Base-by-base conservation (phyloP, 1,284 basidiomycete species). In the Earliella scabrosa region DNA sequence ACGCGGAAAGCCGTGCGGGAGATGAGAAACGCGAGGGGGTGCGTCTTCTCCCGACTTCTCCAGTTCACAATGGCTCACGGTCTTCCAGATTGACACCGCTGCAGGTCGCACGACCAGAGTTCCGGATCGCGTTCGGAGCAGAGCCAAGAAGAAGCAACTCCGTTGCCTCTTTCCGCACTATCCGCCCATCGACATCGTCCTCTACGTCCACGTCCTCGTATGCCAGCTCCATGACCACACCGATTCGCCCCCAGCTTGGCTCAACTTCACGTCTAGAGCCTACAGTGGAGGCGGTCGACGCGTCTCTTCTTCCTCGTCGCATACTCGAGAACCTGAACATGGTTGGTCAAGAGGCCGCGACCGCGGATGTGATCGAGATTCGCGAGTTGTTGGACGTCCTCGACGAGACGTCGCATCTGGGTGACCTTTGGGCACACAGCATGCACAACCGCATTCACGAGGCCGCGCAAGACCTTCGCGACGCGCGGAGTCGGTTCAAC, bases 11-110 rank as follows among this genome's bases (percentile, higher is more conserved):
- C 73, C 4, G 77, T 85, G 21, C 78, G 82, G 26, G 80, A 84
- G 60, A 68, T 86, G 68, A 81, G 82, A 47, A 91, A 91, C 67
- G 76, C 82, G 9, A 74, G 86, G 74, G 88, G 88, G 86, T 90
- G 64, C 34, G 83, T 74, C 29, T 50, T 31, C 31, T 36, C 50
- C 6, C 48, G 10, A 18, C 47, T 29, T 41, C 11, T 38, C 7
- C 7, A 13, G 13, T 31, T 13, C 29, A 26, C 31, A 11, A 3
- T 27, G 7, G 9, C 48, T 58, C 16, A 61, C 29, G 34, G 34
- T 39, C 40, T 50, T 50, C 24, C 45, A 90, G 88, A 34, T 71
- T 89, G 38, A 89, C 86, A n/a, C 79, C 88, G 14, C 64, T 83
- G 38, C 85, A 90, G 52, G 82, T 90, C 11, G 82, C 82, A 21